phyloP scores from a whole-genome alignment of 345 rosid genomes.

The Turnera subulata region DNA sequence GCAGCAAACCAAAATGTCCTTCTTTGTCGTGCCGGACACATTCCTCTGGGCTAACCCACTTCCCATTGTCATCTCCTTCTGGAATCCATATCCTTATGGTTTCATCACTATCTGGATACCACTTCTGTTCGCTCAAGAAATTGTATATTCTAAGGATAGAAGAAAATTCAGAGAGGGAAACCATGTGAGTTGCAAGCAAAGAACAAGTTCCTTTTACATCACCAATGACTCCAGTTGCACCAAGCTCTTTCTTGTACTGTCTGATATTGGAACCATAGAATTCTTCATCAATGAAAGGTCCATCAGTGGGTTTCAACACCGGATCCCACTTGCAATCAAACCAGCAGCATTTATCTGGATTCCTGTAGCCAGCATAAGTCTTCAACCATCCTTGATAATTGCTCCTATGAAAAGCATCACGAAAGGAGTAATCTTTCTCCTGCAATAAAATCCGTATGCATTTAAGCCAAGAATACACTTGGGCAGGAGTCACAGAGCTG shows the following conservation, averaged over 20 bases:
- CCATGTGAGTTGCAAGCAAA: slow-evolving; percentile 38
- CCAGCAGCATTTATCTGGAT: slow-evolving; percentile 46
- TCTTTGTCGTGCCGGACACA: slow-evolving; percentile 50
- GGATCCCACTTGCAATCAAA: slow-evolving; percentile 36
- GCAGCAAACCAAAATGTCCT: slow-evolving; percentile 40
- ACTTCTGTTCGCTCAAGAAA: slow-evolving; percentile 27
- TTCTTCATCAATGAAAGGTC: slow-evolving; percentile 67
- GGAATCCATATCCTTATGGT: slow-evolving; percentile 52
- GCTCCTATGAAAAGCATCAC: slow-evolving; percentile 24
- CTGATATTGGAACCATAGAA: slow-evolving; percentile 42
- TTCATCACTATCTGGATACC: slow-evolving; percentile 32
- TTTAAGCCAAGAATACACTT: slow-evolving; percentile 38
- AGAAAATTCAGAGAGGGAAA: slow-evolving; percentile 32
- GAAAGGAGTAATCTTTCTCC: slow-evolving; percentile 20
- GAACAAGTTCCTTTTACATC: slow-evolving; percentile 24
- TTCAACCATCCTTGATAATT: slow-evolving; percentile 52
- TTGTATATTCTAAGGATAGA: slow-evolving; percentile 46
- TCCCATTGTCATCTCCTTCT: slow-evolving; percentile 24
- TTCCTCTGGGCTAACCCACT: slow-evolving; percentile 45
- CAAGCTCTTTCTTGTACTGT: slow-evolving; percentile 37
- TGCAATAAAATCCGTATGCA: slow-evolving; percentile 36
- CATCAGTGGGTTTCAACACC: slow-evolving; percentile 42
- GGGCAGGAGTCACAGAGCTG: slow-evolving; percentile 21
- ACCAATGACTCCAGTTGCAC: slow-evolving; percentile 41
- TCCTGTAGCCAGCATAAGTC: slow-evolving; percentile 46